phyloP scores from a whole-genome alignment of 257 asterid species.

The Galeopsis tetrahit region DNA sequence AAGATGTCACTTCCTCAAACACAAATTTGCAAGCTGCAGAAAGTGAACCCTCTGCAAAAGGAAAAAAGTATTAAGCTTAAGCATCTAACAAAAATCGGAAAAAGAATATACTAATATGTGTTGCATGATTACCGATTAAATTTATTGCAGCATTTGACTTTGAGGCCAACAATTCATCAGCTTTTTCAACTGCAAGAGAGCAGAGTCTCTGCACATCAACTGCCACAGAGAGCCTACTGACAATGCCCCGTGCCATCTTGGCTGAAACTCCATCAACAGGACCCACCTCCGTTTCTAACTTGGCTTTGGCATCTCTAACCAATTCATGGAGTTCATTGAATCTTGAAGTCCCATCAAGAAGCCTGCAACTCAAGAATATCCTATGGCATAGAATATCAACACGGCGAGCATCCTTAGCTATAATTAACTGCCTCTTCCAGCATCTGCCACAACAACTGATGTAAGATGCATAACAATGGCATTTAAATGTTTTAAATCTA shows the following conservation, averaged over 20 bases:
- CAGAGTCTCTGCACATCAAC: constrained; percentile 75
- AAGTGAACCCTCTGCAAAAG: constrained; percentile 75
- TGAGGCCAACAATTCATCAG: constrained; percentile 64
- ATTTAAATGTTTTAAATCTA: constrained; percentile 7
- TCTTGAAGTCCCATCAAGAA: constrained; percentile 78
- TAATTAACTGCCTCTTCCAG: constrained; percentile 84
- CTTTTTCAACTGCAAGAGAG: constrained; percentile 81
- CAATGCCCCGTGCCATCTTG: constrained; percentile 92
- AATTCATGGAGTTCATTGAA: constrained; percentile 79
- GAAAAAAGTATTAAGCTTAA: constrained; percentile 25
- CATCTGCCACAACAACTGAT: constrained; percentile 51
- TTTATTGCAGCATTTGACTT: constrained; percentile 42
- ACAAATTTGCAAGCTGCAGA: constrained; percentile 95
- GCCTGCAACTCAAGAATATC: constrained; percentile 79
- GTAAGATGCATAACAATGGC: constrained; percentile 11
- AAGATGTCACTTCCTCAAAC: constrained; percentile 82
- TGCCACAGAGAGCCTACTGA: constrained; percentile 80
- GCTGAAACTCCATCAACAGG: constrained; percentile 84
- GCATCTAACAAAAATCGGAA: constrained; percentile 23
- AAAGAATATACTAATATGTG: constrained; percentile 25
- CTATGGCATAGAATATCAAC: constrained; percentile 79
- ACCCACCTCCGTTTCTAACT: constrained; percentile 88
- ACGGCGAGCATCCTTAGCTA: constrained; percentile 92
- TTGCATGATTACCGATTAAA: constrained; percentile 48
- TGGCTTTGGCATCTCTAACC: constrained; percentile 71